Conservation (phyloP, 2,329 filamentous ascomycete genomes). For the Zasmidium cellare region DNA sequence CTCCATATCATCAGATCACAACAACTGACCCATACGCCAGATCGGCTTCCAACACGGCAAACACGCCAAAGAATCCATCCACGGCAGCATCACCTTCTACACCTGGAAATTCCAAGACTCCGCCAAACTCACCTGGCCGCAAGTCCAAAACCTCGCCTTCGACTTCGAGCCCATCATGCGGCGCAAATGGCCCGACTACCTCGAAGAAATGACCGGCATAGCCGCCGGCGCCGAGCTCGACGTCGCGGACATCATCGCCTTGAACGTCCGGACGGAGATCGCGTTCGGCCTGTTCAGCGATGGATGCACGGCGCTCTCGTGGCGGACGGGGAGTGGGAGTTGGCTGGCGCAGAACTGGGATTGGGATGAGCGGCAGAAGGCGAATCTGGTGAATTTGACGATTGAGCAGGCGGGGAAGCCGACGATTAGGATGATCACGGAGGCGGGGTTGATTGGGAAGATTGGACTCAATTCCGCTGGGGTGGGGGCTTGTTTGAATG, state of each 20-base stretch:
- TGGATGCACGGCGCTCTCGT: slow-evolving; percentile 57
- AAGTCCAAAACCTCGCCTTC: slow-evolving; percentile 48
- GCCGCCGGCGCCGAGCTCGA: slow-evolving; percentile 50
- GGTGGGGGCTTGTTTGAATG: slow-evolving; percentile 63
- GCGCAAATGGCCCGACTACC: slow-evolving; percentile 43
- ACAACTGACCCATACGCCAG: slow-evolving; percentile 29
- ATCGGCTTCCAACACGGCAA: slow-evolving; percentile 52
- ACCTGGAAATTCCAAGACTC: slow-evolving; percentile 47
- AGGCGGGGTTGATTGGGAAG: slow-evolving; percentile 64
- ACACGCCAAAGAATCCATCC: slow-evolving; percentile 41
- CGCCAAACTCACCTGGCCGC: slow-evolving; percentile 48
- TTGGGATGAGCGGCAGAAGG: slow-evolving; percentile 56
- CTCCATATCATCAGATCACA: too few relatives aligned
- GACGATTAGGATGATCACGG: slow-evolving; percentile 57
- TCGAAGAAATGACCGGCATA: slow-evolving; percentile 49
- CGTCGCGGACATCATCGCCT: slow-evolving; percentile 55
- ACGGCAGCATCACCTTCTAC: slow-evolving; percentile 50
- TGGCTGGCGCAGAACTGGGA: slow-evolving; percentile 44
- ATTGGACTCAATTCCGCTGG: slow-evolving; percentile 63
- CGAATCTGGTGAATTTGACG: slow-evolving; percentile 51
- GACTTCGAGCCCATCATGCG: slow-evolving; percentile 50
- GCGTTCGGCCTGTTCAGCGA: slow-evolving; percentile 56
- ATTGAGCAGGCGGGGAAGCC: slow-evolving; percentile 48
- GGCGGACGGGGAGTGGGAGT: slow-evolving; percentile 36
- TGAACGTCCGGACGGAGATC: slow-evolving; percentile 61